Evolutionary conservation across 2,329 filamentous ascomycete genomes (phyloP).

Genomic region (Pseudohalonectria lignicola): DNA sequence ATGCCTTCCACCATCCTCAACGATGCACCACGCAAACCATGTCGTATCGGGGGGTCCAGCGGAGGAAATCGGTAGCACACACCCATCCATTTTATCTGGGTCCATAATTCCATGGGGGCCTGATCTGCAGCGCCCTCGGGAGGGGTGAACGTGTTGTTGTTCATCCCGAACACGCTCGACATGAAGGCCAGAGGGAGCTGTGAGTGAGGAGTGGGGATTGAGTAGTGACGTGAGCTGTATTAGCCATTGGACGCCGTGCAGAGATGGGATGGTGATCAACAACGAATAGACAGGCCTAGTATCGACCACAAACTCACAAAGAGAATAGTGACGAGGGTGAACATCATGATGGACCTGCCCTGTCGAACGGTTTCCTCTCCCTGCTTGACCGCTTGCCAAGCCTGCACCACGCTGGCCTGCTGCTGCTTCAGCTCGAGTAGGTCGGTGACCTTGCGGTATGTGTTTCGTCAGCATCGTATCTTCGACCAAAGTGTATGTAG

Average conservation of each 20-base stretch:
- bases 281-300: not conserved
- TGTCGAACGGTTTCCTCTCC: slow-evolving; percentile 27
- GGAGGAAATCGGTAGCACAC: too few species aligned
- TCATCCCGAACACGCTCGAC: slow-evolving; percentile 27
- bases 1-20: too few species aligned
- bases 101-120: not conserved
- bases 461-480: too few species aligned
- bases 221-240: too few species aligned
- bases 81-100: not conserved
- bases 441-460: slow-evolving; percentile 25
- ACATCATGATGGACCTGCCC: slow-evolving; percentile 30
- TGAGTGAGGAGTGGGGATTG: not conserved
- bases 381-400: slow-evolving; percentile 25
- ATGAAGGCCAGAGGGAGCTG: slow-evolving; percentile 26
- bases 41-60: too few species aligned
- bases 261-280: not conserved
- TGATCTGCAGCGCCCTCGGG: not conserved
- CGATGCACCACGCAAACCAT: too few species aligned
- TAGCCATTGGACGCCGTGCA: too few species aligned
- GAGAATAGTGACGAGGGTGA: slow-evolving; percentile 33
- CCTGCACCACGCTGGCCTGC: slow-evolving; percentile 31
- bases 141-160: slow-evolving; percentile 7
- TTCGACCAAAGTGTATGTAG: too few species aligned
- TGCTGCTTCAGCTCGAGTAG: slow-evolving; percentile 32
- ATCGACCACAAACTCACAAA: slow-evolving; percentile 31